Conservation (phyloP, 345 rosid genomes). For the Eucalyptus melliodora region DNA sequence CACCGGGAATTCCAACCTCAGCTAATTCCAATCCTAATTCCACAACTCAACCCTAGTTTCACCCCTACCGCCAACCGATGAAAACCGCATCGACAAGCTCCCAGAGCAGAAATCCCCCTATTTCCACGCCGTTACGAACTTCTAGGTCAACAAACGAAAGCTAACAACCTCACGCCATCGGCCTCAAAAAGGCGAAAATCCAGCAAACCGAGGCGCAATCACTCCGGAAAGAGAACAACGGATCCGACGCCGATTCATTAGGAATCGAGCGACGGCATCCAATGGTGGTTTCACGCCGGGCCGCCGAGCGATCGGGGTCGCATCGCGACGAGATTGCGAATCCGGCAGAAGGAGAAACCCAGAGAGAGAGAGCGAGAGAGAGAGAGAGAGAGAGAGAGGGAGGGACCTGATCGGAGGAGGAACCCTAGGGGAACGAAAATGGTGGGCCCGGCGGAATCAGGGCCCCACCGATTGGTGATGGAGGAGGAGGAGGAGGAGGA, state of each 20-base stretch:
- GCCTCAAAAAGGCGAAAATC: neutral
- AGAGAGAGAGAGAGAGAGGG: neutral
- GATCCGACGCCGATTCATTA: neutral
- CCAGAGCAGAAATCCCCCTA: neutral
- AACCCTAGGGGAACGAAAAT: neutral
- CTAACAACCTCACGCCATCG: neutral
- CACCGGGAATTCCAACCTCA: neutral
- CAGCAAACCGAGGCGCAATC: neutral
- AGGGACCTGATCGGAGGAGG: neutral
- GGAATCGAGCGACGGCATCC: neutral
- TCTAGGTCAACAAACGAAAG: neutral
- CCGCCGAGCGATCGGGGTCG: neutral
- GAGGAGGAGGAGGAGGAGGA: neutral
- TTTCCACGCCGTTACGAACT: neutral
- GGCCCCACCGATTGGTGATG: neutral
- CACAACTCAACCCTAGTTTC: neutral
- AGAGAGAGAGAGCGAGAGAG: neutral
- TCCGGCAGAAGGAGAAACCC: neutral
- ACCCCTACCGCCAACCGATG: neutral
- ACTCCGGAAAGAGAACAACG: neutral
- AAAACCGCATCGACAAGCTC: neutral
- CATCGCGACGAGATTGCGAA: neutral
- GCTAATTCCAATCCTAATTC: neutral
- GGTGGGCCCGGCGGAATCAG: neutral
- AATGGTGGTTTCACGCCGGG: neutral